Conservation (phyloP, 2,329 filamentous ascomycete species). For the Cadophora luteo-olivacea region DNA sequence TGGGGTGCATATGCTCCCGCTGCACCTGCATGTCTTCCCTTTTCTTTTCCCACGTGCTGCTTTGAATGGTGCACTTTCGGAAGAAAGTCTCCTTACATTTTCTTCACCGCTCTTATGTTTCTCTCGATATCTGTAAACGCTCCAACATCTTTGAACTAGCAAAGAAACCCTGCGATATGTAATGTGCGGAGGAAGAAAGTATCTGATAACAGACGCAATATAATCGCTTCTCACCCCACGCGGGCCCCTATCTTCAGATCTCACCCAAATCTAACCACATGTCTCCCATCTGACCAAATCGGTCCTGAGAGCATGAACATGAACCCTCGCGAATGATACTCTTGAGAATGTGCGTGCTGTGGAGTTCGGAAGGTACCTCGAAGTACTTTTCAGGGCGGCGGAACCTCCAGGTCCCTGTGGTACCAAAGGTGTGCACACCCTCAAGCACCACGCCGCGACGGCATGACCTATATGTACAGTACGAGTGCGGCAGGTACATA, state of each 20-base stretch:
- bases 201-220: background rate
- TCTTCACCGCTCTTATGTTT: background rate
- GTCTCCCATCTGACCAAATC: background rate
- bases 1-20: slow-evolving; percentile 11
- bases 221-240: background rate
- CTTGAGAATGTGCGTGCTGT: background rate
- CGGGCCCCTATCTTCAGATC: background rate
- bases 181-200: background rate
- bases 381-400: background rate
- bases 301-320: background rate
- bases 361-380: background rate
- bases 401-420: background rate
- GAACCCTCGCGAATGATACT: background rate
- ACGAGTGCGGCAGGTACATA: background rate
- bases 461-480: slow-evolving; percentile 1
- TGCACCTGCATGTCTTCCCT: background rate
- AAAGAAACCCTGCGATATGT: background rate
- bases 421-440: background rate
- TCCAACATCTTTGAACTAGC: background rate
- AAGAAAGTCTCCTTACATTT: background rate
- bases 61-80: slow-evolving; percentile 1
- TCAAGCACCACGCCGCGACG: background rate
- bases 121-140: background rate
- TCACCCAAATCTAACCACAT: background rate
- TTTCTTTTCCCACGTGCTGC: background rate